Percentiles rank a stretch among this genome's conserved stretches.
Evolutionary conservation across 768 basidiomycete species (phyloP).

Genomic region (Collybia sordida): DNA sequence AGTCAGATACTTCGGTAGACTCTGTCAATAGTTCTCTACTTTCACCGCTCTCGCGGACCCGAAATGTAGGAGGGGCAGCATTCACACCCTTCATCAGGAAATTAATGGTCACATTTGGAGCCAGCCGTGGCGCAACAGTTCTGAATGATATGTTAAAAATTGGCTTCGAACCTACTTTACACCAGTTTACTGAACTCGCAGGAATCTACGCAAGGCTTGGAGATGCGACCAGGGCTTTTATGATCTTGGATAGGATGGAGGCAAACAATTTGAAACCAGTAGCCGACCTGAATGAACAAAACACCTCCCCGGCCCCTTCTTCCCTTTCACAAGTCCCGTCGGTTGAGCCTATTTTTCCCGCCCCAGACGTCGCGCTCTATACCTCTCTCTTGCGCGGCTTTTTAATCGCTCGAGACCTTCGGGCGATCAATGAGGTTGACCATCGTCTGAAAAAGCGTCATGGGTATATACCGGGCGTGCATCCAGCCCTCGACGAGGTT

Average conservation of each 20-base stretch:
- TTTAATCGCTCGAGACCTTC: conserved; percentile 23
- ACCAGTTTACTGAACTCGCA: conserved; percentile 52
- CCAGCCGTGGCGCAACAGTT: conserved; percentile 34
- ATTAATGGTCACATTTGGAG: conserved; percentile 30
- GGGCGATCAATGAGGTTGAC: conserved; percentile 30
- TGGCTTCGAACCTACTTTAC: conserved; percentile 41
- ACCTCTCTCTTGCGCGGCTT: conserved; percentile 38
- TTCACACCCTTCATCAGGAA: conserved; percentile 57
- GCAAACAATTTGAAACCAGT: not conserved
- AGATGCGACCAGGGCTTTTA: conserved; percentile 31
- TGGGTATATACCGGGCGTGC: conserved; percentile 22
- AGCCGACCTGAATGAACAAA: not conserved
- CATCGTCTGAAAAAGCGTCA: conserved; percentile 16
- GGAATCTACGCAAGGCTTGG: conserved; percentile 43
- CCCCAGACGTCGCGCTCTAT: conserved; percentile 31
- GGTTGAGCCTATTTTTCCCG: conserved; percentile 12
- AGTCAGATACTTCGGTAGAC: not conserved
- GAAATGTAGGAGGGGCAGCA: conserved; percentile 23
- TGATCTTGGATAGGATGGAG: conserved; percentile 44
- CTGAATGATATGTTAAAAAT: conserved; percentile 52
- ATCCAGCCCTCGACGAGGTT: conserved; percentile 8
- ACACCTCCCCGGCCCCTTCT: not conserved
- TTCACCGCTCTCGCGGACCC: conserved; percentile 28
- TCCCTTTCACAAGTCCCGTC: not conserved
- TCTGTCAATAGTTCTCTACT: conserved; percentile 18